phyloP scores from a whole-genome alignment of 495 filamentous ascomycete species.

The Neurospora sublineolata region DNA sequence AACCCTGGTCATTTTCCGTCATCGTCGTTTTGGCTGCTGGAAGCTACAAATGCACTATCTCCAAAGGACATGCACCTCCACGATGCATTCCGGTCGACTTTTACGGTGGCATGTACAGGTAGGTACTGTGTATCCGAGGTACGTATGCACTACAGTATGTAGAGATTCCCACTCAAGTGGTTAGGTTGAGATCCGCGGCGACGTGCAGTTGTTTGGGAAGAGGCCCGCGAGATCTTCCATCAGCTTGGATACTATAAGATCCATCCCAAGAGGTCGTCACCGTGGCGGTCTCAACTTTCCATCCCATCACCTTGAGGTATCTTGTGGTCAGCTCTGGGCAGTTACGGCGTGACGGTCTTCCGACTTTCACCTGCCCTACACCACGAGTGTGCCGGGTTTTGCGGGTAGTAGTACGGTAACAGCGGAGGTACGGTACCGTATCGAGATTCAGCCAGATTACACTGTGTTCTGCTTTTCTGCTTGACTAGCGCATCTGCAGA shows the following conservation, averaged over 20 bases:
- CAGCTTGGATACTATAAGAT: background rate
- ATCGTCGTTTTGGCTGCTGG: constrained; percentile 11
- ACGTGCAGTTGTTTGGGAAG: background rate
- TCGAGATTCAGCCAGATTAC: background rate
- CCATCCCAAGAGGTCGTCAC: background rate
- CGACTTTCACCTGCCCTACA: background rate
- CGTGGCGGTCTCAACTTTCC: background rate
- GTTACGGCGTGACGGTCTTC: background rate
- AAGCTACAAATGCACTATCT: constrained; percentile 3
- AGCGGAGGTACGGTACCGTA: background rate
- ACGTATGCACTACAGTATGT: background rate
- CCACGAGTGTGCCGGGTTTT: background rate
- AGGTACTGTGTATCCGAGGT: background rate
- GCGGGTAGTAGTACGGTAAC: background rate
- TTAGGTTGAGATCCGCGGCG: background rate
- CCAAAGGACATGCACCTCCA: background rate
- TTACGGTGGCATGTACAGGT: background rate
- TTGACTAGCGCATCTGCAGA: background rate
- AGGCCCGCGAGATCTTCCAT: background rate
- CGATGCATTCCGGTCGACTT: background rate
- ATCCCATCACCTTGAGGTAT: background rate
- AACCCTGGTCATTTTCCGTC: constrained; percentile 24
- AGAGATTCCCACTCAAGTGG: background rate
- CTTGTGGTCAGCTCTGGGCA: background rate
- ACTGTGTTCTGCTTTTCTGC: background rate